Evolutionary conservation across 805 yeast species (phyloP).

Genomic region (Clavispora santaluciae): DNA sequence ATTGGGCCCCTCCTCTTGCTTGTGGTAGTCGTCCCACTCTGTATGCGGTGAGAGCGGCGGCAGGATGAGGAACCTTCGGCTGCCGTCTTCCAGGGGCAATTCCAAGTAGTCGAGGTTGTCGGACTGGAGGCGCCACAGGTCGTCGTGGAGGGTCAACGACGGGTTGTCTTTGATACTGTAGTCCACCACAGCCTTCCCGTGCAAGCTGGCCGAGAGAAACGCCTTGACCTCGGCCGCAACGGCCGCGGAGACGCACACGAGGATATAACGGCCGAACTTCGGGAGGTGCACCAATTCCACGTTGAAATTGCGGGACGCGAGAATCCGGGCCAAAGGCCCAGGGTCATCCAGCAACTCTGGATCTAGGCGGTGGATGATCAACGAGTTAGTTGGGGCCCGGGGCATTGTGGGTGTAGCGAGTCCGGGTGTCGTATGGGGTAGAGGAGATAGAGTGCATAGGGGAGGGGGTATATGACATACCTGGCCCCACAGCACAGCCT

Average conservation of each 20-base stretch:
- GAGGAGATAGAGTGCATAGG: background rate
- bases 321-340: slow-evolving; percentile 18
- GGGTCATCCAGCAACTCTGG: slow-evolving; percentile 23
- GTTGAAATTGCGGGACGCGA: slow-evolving; percentile 19
- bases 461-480: too few relatives aligned
- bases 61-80: slow-evolving; percentile 37
- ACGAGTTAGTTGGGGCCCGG: slow-evolving; percentile 24
- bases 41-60: slow-evolving; percentile 43
- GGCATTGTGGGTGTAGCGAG: slow-evolving; percentile 1
- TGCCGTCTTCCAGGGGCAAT: slow-evolving; percentile 35
- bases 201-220: slow-evolving; percentile 11
- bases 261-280: slow-evolving; percentile 30
- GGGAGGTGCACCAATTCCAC: slow-evolving; percentile 32
- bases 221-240: slow-evolving; percentile 20
- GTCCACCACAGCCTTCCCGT: slow-evolving; percentile 17
- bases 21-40: slow-evolving; percentile 41
- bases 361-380: slow-evolving; percentile 29
- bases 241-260: slow-evolving; percentile 25
- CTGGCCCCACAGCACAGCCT: too few relatives aligned
- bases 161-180: slow-evolving; percentile 34
- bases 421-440: background rate
- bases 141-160: slow-evolving; percentile 10
- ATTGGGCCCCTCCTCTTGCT: slow-evolving; percentile 39
- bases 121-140: slow-evolving; percentile 12
- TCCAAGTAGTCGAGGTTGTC: slow-evolving; percentile 23